Evolutionary conservation across 306 rosid genomes (phyloP).

Genomic region (Fragaria iinumae): DNA sequence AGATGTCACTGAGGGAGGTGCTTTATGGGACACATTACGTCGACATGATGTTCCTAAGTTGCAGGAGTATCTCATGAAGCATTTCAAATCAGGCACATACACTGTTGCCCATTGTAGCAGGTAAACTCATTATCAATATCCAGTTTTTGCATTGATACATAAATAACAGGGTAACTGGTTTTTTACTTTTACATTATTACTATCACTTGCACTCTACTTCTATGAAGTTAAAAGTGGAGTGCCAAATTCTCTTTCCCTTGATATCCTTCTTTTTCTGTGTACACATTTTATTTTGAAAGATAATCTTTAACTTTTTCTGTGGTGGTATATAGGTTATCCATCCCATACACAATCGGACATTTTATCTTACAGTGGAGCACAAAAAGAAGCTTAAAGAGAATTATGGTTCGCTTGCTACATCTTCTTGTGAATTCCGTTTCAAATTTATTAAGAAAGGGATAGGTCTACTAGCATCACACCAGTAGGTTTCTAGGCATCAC

Average conservation of each 20-base stretch:
- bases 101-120: constrained; percentile 59
- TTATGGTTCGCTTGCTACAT: constrained; percentile 49
- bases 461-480: too few species aligned
- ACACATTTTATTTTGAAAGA: background rate
- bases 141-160: background rate
- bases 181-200: background rate
- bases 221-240: background rate
- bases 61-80: constrained; percentile 67
- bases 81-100: constrained; percentile 63
- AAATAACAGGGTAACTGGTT: background rate
- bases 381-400: constrained; percentile 75
- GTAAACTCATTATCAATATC: constrained; percentile 29
- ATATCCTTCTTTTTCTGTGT: background rate
- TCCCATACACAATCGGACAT: constrained; percentile 69
- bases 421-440: background rate
- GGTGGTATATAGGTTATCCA: constrained; percentile 50
- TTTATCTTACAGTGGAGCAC: constrained; percentile 64
- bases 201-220: background rate
- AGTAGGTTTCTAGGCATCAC: too few species aligned
- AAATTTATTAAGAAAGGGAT: background rate
- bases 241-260: background rate
- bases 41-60: constrained; percentile 81
- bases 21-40: constrained; percentile 88
- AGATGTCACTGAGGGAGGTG: constrained; percentile 36
- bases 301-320: background rate